A percentile compares a stretch with the other conserved stretches of the same genome.
Conservation (phyloP, 1,139 yeast genomes). For the Meyerozyma sp. region DNA sequence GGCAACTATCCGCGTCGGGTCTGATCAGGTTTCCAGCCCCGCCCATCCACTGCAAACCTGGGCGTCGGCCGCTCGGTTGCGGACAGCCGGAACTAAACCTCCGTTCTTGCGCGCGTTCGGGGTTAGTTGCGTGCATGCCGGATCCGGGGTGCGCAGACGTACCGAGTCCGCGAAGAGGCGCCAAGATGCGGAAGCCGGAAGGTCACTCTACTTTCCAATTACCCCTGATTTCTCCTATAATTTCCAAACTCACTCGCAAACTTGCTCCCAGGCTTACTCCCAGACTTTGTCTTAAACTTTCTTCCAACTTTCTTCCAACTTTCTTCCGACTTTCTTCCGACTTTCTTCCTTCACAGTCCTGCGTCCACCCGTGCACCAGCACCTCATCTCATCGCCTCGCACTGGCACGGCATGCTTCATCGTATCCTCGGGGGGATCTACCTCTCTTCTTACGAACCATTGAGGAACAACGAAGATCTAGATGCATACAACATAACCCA, state of each 20-base stretch:
- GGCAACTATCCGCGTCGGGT: too few relatives aligned
- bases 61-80: too few relatives aligned
- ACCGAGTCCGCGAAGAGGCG: background rate
- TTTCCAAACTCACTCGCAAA: too few relatives aligned
- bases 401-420: slow-evolving; percentile 13
- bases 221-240: too few relatives aligned
- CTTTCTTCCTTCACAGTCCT: too few relatives aligned
- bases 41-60: too few relatives aligned
- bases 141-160: background rate
- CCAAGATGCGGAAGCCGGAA: background rate
- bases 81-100: background rate
- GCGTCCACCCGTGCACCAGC: background rate
- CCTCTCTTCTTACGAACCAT: slow-evolving; percentile 55
- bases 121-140: background rate
- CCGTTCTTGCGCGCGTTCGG: background rate
- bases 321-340: too few relatives aligned
- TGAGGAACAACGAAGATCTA: slow-evolving; percentile 39
- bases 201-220: too few relatives aligned
- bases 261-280: too few relatives aligned
- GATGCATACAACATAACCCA: slow-evolving; percentile 52
- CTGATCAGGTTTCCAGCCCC: too few relatives aligned
- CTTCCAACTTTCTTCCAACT: too few relatives aligned
- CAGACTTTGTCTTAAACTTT: too few relatives aligned
- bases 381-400: background rate
- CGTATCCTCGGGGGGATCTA: slow-evolving; percentile 64